phyloP scores from a whole-genome alignment of 1,284 basidiomycete genomes.

The Pyrrhoderma noxium region DNA sequence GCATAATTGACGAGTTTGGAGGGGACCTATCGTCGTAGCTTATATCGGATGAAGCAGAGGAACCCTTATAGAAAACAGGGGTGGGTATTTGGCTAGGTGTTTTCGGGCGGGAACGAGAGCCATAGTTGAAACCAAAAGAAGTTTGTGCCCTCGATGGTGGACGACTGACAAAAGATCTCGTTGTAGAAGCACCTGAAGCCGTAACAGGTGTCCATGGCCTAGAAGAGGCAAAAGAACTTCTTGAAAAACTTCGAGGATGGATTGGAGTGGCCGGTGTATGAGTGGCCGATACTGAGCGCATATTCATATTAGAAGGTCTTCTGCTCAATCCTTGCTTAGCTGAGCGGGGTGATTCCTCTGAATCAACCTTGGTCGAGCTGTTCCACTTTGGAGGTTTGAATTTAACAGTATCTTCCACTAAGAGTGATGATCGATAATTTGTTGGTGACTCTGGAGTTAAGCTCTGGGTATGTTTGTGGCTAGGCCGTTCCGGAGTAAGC shows the following conservation, averaged over 20 bases:
- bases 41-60: slow-evolving; percentile 40
- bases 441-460: slow-evolving; percentile 63
- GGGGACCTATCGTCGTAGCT: slow-evolving; percentile 40
- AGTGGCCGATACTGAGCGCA: slow-evolving; percentile 30
- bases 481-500: slow-evolving; percentile 45
- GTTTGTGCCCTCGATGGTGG: slow-evolving; percentile 35
- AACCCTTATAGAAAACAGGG: slow-evolving; percentile 42
- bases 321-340: slow-evolving; percentile 41
- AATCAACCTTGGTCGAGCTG: slow-evolving; percentile 62
- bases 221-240: slow-evolving; percentile 65
- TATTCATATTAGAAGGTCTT: slow-evolving; percentile 24
- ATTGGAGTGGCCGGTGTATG: slow-evolving; percentile 34
- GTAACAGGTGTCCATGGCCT: slow-evolving; percentile 73
- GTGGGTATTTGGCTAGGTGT: slow-evolving; percentile 71
- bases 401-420: slow-evolving; percentile 27
- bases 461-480: slow-evolving; percentile 64
- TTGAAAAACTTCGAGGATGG: slow-evolving; percentile 56
- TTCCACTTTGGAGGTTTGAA: slow-evolving; percentile 58
- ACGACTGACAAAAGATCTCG: slow-evolving; percentile 41
- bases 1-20: slow-evolving; percentile 35
- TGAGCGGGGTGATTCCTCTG: slow-evolving; percentile 40
- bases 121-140: slow-evolving; percentile 9
- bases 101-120: slow-evolving; percentile 50
- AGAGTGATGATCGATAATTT: slow-evolving; percentile 27
- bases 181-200: slow-evolving; percentile 58